Conservation (phyloP, 1,284 basidiomycete genomes). For the Xerocomus subilludens region DNA sequence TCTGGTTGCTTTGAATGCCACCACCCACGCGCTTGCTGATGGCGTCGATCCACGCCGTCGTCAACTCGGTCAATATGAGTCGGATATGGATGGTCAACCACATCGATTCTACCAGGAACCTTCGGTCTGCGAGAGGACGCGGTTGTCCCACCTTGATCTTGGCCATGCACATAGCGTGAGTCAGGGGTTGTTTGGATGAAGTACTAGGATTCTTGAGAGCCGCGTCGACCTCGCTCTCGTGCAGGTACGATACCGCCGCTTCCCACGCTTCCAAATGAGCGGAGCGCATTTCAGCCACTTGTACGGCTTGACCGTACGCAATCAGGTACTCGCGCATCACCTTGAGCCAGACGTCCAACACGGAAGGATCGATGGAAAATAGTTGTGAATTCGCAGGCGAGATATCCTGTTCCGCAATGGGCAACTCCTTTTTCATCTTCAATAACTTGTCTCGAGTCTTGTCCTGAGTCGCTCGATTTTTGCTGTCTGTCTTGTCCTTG, state of each 20-base stretch:
- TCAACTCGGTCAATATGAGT: slow-evolving; percentile 55
- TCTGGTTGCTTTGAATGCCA: slow-evolving; percentile 35
- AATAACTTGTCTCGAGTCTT: slow-evolving; percentile 30
- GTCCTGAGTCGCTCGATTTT: slow-evolving; percentile 23
- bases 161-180: slow-evolving; percentile 58
- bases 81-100: slow-evolving; percentile 60
- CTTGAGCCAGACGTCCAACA: slow-evolving; percentile 54
- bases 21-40: slow-evolving; percentile 23
- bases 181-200: slow-evolving; percentile 52
- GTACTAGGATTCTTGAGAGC: slow-evolving; percentile 39
- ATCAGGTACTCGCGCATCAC: slow-evolving; percentile 48
- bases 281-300: slow-evolving; percentile 55
- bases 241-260: slow-evolving; percentile 59
- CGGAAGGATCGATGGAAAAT: slow-evolving; percentile 51
- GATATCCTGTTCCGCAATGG: slow-evolving; percentile 40
- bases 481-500: slow-evolving; percentile 34
- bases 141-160: slow-evolving; percentile 59
- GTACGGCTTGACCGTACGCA: slow-evolving; percentile 53
- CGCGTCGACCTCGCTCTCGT: slow-evolving; percentile 56
- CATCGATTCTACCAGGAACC: slow-evolving; percentile 62
- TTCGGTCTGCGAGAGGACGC: slow-evolving; percentile 60
- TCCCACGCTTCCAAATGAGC: slow-evolving; percentile 63
- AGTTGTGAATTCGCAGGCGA: slow-evolving; percentile 34
- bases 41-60: slow-evolving; percentile 43
- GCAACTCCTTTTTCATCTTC: slow-evolving; percentile 24